phyloP scores from a whole-genome alignment of 1,284 basidiomycete species.

The Irpex rosettiformis region DNA sequence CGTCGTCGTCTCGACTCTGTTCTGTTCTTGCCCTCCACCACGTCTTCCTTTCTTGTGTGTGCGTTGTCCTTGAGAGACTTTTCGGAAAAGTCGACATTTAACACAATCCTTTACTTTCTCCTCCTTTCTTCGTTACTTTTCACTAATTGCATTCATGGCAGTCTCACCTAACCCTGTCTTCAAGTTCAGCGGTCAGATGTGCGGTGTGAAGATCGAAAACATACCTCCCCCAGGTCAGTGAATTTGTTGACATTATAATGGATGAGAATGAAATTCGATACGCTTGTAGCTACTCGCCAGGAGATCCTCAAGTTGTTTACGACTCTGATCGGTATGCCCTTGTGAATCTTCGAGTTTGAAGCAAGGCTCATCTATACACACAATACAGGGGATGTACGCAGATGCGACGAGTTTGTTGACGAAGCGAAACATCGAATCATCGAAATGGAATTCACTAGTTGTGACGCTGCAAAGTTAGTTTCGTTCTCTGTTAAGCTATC shows the following conservation, averaged over 20 bases:
- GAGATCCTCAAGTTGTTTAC: constrained; percentile 57
- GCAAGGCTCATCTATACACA: constrained; percentile 10
- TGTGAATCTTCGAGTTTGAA: constrained; percentile 3
- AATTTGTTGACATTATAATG: background rate
- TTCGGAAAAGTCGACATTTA: constrained; percentile 1
- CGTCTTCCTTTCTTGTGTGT: constrained; percentile 13
- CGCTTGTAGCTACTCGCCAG: constrained; percentile 35
- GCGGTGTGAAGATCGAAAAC: constrained; percentile 42
- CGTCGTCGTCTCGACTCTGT: constrained; percentile 8
- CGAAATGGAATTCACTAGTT: constrained; percentile 47
- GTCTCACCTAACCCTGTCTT: constrained; percentile 27
- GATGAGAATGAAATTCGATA: constrained; percentile 1
- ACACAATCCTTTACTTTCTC: constrained; percentile 4
- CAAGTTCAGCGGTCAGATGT: constrained; percentile 33
- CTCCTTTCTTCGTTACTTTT: constrained; percentile 1
- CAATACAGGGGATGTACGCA: constrained; percentile 43
- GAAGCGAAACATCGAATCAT: constrained; percentile 39
- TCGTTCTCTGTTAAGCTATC: constrained; percentile 2
- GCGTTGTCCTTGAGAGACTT: constrained; percentile 13
- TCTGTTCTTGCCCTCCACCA: constrained; percentile 17
- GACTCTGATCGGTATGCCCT: constrained; percentile 46
- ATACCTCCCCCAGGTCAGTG: constrained; percentile 35
- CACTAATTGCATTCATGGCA: constrained; percentile 2
- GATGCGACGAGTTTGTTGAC: constrained; percentile 36
- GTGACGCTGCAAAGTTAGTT: constrained; percentile 45